phyloP scores from a whole-genome alignment of 768 basidiomycete species.

The Antrodiella citrinella region DNA sequence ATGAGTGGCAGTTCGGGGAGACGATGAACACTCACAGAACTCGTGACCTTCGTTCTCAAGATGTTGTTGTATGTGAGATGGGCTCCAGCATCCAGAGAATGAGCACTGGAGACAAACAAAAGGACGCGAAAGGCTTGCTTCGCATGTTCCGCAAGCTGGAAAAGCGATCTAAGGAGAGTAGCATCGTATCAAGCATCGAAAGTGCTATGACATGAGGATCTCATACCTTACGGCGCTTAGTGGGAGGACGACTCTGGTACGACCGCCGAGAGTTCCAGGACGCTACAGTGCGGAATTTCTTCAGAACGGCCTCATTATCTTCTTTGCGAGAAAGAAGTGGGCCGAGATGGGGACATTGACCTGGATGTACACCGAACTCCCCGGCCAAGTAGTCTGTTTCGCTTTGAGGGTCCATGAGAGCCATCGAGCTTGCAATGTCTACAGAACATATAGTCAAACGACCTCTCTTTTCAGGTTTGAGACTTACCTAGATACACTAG shows the following conservation, averaged over 20 bases:
- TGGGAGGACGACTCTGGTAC: conserved; percentile 38
- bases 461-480: not conserved
- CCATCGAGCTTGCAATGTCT: not conserved
- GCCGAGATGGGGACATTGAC: not conserved
- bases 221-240: conserved; percentile 62
- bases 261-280: conserved; percentile 44
- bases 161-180: conserved; percentile 34
- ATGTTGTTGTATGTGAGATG: conserved; percentile 50
- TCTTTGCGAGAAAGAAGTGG: conserved; percentile 16
- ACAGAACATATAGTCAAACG: not conserved
- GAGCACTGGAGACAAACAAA: conserved; percentile 69
- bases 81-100: conserved; percentile 62
- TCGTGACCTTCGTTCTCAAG: conserved; percentile 47
- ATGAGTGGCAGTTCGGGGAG: not conserved
- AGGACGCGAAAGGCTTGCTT: conserved; percentile 47
- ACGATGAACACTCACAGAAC: conserved; percentile 52
- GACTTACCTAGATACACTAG: no score
- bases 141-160: conserved; percentile 60
- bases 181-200: not conserved
- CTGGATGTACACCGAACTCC: not conserved
- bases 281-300: conserved; percentile 46
- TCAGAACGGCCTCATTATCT: conserved; percentile 23
- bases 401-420: not conserved
- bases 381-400: not conserved
- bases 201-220: not conserved